A percentile compares a stretch with the other conserved stretches of the same genome.
Conservation (phyloP, 192 early-diverging fungal species). For the Bifiguratus adelaidae region DNA sequence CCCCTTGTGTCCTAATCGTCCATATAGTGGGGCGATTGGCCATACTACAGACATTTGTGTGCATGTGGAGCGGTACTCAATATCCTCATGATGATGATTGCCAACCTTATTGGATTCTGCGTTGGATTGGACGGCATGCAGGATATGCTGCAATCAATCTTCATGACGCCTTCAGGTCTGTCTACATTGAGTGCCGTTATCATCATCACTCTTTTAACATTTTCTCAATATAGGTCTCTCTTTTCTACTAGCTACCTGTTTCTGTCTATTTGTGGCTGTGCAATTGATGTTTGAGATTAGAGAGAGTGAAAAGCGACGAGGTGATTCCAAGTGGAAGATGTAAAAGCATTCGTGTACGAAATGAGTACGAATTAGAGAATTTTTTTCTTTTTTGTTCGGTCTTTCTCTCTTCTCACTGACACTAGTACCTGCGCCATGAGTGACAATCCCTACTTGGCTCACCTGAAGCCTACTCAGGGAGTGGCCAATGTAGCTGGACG, state of each 20-base stretch:
- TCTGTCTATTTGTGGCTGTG: slow-evolving; percentile 46
- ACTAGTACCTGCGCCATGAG: too few species aligned
- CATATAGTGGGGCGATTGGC: slow-evolving; percentile 35
- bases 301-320: slow-evolving; percentile 55
- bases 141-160: slow-evolving; percentile 59
- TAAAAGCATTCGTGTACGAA: too few species aligned
- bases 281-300: slow-evolving; percentile 79
- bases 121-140: slow-evolving; percentile 82
- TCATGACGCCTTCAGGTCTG: slow-evolving; percentile 16
- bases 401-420: too few species aligned
- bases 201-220: slow-evolving; percentile 1
- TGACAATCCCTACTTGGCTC: slow-evolving; percentile 47
- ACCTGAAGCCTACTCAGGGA: slow-evolving; percentile 20
- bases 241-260: slow-evolving; percentile 35
- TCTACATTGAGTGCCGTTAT: neutral
- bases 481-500: slow-evolving; percentile 8
- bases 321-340: slow-evolving; percentile 22
- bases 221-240: slow-evolving; percentile 22
- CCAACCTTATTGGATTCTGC: slow-evolving; percentile 92
- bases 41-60: slow-evolving; percentile 68
- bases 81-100: slow-evolving; percentile 91
- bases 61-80: slow-evolving; percentile 74
- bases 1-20: slow-evolving; percentile 16
- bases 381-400: too few species aligned
- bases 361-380: too few species aligned